Evolutionary conservation across 2,329 filamentous ascomycete genomes (phyloP).

Genomic region (Leptographium procerum): DNA sequence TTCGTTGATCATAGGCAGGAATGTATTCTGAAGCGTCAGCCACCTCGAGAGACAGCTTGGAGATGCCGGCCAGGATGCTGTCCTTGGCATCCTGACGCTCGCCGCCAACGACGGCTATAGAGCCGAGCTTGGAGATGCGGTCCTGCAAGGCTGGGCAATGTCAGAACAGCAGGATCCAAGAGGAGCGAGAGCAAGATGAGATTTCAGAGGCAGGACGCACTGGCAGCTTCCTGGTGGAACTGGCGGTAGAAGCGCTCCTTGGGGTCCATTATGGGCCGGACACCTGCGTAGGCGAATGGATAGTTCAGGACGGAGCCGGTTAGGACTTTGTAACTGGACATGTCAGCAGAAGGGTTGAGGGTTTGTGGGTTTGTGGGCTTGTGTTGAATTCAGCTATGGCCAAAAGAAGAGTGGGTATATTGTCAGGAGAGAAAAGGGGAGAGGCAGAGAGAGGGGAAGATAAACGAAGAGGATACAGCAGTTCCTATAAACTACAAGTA

Average conservation of each 20-base stretch:
- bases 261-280: conserved; percentile 29
- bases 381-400: neutral
- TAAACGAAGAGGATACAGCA: neutral
- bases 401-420: neutral
- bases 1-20: conserved; percentile 80
- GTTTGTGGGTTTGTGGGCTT: too few species aligned
- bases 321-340: neutral
- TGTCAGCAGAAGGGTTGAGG: too few species aligned
- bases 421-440: neutral
- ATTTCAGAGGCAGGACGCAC: conserved; percentile 33
- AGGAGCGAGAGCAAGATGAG: neutral
- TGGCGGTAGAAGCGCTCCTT: conserved; percentile 79
- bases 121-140: conserved; percentile 57
- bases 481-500: too few species aligned
- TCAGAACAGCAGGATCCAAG: neutral
- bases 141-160: conserved; percentile 56
- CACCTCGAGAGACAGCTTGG: conserved; percentile 70
- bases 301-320: neutral
- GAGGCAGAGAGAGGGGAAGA: neutral
- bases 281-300: conserved; percentile 14
- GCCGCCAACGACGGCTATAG: conserved; percentile 51
- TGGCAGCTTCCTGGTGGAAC: conserved; percentile 64
- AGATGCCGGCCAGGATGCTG: conserved; percentile 67
- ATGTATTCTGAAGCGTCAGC: conserved; percentile 73
- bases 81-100: conserved; percentile 75